phyloP scores from a whole-genome alignment of 1,284 basidiomycete genomes.

The Erythrobasidium hasegawianum region DNA sequence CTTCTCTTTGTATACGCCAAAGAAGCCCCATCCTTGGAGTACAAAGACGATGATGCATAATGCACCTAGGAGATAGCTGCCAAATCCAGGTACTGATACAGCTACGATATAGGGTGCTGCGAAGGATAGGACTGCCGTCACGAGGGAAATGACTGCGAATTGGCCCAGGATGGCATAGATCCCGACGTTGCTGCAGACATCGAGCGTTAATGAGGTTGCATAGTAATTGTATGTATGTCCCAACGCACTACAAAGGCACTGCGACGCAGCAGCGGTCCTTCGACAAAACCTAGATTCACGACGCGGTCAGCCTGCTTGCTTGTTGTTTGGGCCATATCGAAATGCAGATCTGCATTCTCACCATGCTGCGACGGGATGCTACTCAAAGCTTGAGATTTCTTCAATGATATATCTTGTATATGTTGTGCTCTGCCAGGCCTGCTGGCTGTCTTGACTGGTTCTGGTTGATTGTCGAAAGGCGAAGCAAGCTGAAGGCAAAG shows the following conservation, averaged over 20 bases:
- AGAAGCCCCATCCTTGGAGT: conserved; percentile 72
- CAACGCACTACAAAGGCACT: conserved; percentile 26
- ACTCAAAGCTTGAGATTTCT: no score
- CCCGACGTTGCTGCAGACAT: conserved; percentile 60
- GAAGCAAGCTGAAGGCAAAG: no score
- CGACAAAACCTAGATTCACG: conserved; percentile 17
- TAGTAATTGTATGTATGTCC: no score
- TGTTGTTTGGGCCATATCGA: background rate
- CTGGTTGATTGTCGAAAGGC: no score
- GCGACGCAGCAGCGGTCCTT: conserved; percentile 34
- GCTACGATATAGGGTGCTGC: conserved; percentile 71
- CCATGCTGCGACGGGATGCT: no score
- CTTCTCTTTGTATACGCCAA: conserved; percentile 78
- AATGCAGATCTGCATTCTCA: no score
- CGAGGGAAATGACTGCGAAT: conserved; percentile 64
- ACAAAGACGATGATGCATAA: conserved; percentile 68
- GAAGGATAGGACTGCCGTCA: conserved; percentile 71
- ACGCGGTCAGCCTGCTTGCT: background rate
- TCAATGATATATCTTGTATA: no score
- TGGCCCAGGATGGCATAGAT: conserved; percentile 75
- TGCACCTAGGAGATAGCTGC: conserved; percentile 67
- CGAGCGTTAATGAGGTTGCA: no score
- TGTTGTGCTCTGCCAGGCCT: no score
- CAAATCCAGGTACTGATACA: conserved; percentile 66
- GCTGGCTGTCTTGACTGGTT: no score